These are phyloP conservation scores for Mortierella sp. DNA, from an alignment of 371 early-diverging fungal genomes.

Conservation along the genomic window DNA sequence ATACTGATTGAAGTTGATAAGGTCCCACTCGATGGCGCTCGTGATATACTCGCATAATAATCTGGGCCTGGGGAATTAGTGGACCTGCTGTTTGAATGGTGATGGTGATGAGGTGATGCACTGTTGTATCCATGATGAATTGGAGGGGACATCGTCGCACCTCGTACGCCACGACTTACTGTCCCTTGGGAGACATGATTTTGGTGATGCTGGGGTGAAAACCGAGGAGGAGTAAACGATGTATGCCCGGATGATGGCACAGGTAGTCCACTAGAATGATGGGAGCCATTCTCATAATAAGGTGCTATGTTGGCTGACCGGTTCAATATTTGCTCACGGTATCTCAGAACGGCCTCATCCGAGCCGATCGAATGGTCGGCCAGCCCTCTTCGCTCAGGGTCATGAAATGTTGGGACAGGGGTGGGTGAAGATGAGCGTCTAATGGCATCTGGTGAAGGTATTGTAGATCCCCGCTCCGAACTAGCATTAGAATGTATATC, in stretches of 20 bases:
- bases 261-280: not conserved
- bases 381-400: conserved; percentile 15
- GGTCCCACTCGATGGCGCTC: conserved; percentile 23
- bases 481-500: conserved; percentile 42
- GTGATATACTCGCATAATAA: conserved; percentile 21
- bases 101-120: conserved; percentile 20
- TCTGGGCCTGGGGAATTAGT: conserved; percentile 29
- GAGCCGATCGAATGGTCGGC: not conserved
- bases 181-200: conserved; percentile 7
- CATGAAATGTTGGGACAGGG: conserved; percentile 23
- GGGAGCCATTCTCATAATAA: conserved; percentile 25
- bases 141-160: conserved; percentile 37
- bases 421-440: conserved; percentile 49
- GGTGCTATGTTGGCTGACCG: not conserved
- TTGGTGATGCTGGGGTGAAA: conserved; percentile 8
- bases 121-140: conserved; percentile 25
- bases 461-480: conserved; percentile 34
- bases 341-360: conserved; percentile 12
- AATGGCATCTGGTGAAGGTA: conserved; percentile 35
- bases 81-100: conserved; percentile 15
- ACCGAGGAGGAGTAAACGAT: conserved; percentile 12
- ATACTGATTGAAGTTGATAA: not conserved
- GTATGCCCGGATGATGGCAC: conserved; percentile 3
- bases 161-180: conserved; percentile 11
- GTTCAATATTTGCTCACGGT: conserved; percentile 13